These are phyloP conservation scores for Marasmius fiardii DNA, from an alignment of 1,284 basidiomycete genomes.

Conservation along the genomic window DNA sequence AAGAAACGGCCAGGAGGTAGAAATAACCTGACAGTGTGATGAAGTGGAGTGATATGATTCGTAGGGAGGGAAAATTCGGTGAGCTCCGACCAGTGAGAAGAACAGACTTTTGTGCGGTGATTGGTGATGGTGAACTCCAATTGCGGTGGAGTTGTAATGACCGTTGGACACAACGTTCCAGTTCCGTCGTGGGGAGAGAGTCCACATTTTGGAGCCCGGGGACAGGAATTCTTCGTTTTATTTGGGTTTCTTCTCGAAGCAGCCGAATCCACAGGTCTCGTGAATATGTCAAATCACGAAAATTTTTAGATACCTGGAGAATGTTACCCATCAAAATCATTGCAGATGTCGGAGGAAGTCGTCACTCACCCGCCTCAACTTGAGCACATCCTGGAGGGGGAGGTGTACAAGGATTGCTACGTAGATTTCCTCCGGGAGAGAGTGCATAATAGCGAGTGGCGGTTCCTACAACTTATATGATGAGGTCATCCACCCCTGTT, in stretches of 20 bases:
- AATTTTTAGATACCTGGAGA: constrained; percentile 43
- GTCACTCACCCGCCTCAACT: constrained; percentile 30
- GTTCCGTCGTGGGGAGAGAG: constrained; percentile 32
- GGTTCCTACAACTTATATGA: neutral
- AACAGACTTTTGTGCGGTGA: constrained; percentile 22
- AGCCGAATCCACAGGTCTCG: constrained; percentile 50
- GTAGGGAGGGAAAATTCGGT: constrained; percentile 17
- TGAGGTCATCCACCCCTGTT: neutral
- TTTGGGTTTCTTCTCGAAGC: constrained; percentile 36
- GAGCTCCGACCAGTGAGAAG: constrained; percentile 19
- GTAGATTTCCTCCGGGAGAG: constrained; percentile 34
- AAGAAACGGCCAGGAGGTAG: constrained; percentile 43
- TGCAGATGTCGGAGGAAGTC: neutral
- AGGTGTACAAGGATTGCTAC: constrained; percentile 32
- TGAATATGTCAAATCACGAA: constrained; percentile 38
- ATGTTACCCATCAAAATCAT: neutral
- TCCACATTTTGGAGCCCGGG: constrained; percentile 29
- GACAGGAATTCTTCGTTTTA: constrained; percentile 40
- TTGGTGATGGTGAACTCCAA: constrained; percentile 44
- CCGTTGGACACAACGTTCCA: constrained; percentile 38
- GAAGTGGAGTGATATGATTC: constrained; percentile 43
- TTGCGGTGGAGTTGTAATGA: constrained; percentile 40
- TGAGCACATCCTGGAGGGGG: constrained; percentile 30
- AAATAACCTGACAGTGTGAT: constrained; percentile 34
- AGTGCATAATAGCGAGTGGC: neutral